A percentile compares a stretch with the other conserved stretches of the same genome.
Conservation (phyloP, 345 rosid genomes). For the Salix arbutifolia region DNA sequence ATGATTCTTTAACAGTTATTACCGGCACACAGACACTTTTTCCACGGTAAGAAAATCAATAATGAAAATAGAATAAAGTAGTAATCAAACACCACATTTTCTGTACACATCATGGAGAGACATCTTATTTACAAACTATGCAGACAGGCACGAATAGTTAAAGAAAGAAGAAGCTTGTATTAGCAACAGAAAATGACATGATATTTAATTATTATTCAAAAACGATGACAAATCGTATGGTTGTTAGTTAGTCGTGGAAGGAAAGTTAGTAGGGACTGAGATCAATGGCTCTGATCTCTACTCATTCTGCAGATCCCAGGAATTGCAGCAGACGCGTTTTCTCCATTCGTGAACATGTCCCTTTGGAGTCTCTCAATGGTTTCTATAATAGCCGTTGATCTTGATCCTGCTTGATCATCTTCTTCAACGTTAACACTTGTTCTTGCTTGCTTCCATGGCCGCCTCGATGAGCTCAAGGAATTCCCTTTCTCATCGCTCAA, state of each 20-base stretch:
- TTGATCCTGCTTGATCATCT: slow-evolving; percentile 24
- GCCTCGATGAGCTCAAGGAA: slow-evolving; percentile 16
- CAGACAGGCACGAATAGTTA: background rate
- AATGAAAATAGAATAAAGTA: background rate
- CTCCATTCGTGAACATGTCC: slow-evolving; percentile 16
- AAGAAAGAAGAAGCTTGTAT: background rate
- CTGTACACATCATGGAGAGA: background rate
- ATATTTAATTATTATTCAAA: background rate
- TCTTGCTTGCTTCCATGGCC: slow-evolving; percentile 41
- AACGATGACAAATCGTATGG: background rate
- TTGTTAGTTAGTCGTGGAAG: slow-evolving; percentile 3
- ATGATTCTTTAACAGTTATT: too few species aligned
- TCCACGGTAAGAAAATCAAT: background rate
- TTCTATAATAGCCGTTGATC: slow-evolving; percentile 34
- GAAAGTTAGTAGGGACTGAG: slow-evolving; percentile 1
- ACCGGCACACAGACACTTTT: background rate
- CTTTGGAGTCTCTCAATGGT: slow-evolving; percentile 34
- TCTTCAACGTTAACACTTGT: slow-evolving; percentile 7
- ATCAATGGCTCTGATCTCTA: slow-evolving; percentile 32
- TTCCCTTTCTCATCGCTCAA: slow-evolving; percentile 21
- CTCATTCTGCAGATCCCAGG: slow-evolving; percentile 31
- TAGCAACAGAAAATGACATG: background rate
- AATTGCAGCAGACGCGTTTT: slow-evolving; percentile 31
- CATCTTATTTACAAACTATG: background rate
- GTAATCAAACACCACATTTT: background rate